phyloP scores from a whole-genome alignment of 2,329 filamentous ascomycete genomes.

The Acrocalymma vagum region DNA sequence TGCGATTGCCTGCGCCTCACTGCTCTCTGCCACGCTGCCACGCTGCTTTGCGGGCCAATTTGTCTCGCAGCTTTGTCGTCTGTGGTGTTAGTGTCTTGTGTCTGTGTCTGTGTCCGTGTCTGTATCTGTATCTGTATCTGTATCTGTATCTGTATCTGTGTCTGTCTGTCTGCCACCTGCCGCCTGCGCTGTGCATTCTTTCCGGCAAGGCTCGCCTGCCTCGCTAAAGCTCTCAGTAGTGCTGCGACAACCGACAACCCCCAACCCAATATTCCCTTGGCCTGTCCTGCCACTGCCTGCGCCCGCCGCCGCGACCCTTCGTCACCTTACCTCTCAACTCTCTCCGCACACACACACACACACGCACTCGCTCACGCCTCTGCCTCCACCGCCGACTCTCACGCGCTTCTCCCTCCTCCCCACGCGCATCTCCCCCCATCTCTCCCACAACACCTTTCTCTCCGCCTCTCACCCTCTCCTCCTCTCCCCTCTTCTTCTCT shows the following conservation, averaged over 20 bases:
- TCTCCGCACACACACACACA: conserved; percentile 13
- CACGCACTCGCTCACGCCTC: conserved; percentile 16
- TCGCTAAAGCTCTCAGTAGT: conserved; percentile 37
- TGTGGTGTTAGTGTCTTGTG: too few species aligned
- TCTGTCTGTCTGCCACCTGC: neutral
- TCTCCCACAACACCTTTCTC: conserved; percentile 17
- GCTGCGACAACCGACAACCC: conserved; percentile 1
- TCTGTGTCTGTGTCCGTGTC: too few species aligned
- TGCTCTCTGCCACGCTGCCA: too few species aligned
- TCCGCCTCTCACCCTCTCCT: conserved; percentile 23
- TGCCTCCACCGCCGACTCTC: conserved; percentile 16
- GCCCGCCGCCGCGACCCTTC: conserved; percentile 22
- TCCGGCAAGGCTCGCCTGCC: conserved; percentile 37
- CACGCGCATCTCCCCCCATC: conserved; percentile 14
- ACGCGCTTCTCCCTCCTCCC: conserved; percentile 21
- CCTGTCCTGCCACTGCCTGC: conserved; percentile 11
- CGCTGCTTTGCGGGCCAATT: too few species aligned
- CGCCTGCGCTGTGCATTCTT: conserved; percentile 26
- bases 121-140: too few species aligned
- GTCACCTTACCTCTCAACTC: conserved; percentile 30
- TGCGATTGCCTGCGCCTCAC: too few species aligned
- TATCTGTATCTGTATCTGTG: neutral
- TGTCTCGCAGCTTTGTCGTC: too few species aligned
- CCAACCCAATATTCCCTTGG: neutral
- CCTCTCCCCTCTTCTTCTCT: conserved; percentile 21